A percentile compares a stretch with the other conserved stretches of the same genome.
These are phyloP conservation scores for Sonneratia alba DNA, from an alignment of 345 rosid species.

Conservation along the genomic window DNA sequence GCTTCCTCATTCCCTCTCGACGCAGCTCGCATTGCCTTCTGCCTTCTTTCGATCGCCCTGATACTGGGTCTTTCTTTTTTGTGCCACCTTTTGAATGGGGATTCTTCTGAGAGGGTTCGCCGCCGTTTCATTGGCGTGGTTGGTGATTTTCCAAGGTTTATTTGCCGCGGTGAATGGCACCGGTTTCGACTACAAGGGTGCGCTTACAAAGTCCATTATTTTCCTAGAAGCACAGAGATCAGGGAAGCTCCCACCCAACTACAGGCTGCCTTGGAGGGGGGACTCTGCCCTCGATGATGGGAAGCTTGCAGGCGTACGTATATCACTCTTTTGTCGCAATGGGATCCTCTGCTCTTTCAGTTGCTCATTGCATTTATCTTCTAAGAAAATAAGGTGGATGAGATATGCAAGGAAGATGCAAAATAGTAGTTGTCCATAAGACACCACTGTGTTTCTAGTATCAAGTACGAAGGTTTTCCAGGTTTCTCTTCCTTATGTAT, in stretches of 20 bases:
- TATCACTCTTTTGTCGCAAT: background rate
- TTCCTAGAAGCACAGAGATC: constrained; percentile 92
- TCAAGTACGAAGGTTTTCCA: too few relatives aligned
- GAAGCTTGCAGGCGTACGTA: constrained; percentile 44
- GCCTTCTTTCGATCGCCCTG: too few relatives aligned
- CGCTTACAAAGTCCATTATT: constrained; percentile 57
- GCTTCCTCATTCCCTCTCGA: background rate
- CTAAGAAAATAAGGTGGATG: too few relatives aligned
- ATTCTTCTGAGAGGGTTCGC: constrained; percentile 8
- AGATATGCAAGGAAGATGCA: too few relatives aligned
- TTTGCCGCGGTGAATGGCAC: constrained; percentile 24
- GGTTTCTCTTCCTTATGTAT: background rate
- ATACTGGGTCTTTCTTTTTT: background rate
- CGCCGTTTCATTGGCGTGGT: constrained; percentile 25
- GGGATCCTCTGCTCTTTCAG: background rate
- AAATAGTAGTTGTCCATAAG: too few relatives aligned
- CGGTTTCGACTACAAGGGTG: constrained; percentile 52
- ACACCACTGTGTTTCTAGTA: too few relatives aligned
- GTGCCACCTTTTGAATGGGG: constrained; percentile 11
- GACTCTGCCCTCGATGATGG: constrained; percentile 86
- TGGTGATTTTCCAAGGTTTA: constrained; percentile 29
- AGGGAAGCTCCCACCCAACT: constrained; percentile 61
- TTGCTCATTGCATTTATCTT: background rate
- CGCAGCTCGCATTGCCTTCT: background rate
- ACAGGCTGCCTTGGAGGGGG: constrained; percentile 75